Evolutionary conservation across 441 rosid species (phyloP).

Genomic region (Adansonia gregorii): DNA sequence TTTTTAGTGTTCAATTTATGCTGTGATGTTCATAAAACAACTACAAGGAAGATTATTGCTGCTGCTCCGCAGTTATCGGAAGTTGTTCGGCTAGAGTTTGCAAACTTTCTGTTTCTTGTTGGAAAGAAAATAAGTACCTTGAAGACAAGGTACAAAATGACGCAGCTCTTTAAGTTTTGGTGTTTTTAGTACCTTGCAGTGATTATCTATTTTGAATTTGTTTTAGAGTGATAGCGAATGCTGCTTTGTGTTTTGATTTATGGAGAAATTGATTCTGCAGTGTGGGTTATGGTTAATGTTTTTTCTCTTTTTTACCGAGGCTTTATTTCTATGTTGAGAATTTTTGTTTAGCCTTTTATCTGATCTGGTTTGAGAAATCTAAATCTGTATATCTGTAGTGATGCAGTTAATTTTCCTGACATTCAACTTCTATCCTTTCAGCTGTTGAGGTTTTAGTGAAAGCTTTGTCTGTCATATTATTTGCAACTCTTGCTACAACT

Average conservation of each 20-base stretch:
- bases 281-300: background rate
- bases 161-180: conserved; percentile 16
- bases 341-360: background rate
- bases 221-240: background rate
- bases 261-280: conserved; percentile 4
- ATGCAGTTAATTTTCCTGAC: conserved; percentile 76
- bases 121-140: conserved; percentile 53
- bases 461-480: conserved; percentile 73
- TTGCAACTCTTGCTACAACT: conserved; percentile 59
- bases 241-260: background rate
- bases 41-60: conserved; percentile 61
- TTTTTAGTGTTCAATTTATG: conserved; percentile 81
- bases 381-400: conserved; percentile 65
- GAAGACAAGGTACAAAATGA: conserved; percentile 62
- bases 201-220: background rate
- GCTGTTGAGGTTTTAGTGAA: conserved; percentile 92
- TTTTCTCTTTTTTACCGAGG: background rate
- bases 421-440: conserved; percentile 62
- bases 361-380: conserved; percentile 30
- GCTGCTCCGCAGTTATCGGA: conserved; percentile 71
- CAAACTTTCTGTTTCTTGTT: conserved; percentile 61
- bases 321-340: background rate
- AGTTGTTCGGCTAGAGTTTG: conserved; percentile 68
- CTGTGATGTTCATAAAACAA: conserved; percentile 77
- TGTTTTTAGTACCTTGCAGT: conserved; percentile 18